Evolutionary conservation across 2,329 filamentous ascomycete genomes (phyloP).

Genomic region (Penicillium paneum): DNA sequence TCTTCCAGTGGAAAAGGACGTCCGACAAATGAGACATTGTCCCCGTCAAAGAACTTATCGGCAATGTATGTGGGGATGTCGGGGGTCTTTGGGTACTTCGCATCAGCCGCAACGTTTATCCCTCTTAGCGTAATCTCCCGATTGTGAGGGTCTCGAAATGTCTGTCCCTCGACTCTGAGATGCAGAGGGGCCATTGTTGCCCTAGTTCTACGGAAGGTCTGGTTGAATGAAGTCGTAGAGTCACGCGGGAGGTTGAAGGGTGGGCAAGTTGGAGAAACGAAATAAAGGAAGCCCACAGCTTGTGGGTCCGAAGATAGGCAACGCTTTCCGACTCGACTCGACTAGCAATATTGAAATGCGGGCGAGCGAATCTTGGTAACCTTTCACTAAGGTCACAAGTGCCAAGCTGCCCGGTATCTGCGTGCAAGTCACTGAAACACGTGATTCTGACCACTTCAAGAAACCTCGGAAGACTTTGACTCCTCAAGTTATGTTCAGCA

Average conservation of each 20-base stretch:
- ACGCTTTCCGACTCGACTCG: neutral
- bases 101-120: conserved; percentile 89
- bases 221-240: neutral
- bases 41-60: conserved; percentile 85
- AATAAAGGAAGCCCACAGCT: neutral
- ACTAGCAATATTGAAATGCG: neutral
- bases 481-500: neutral
- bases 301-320: neutral
- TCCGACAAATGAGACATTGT: conserved; percentile 83
- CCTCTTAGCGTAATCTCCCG: conserved; percentile 86
- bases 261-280: neutral
- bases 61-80: conserved; percentile 74
- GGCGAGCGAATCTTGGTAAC: neutral
- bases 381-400: neutral
- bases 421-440: neutral
- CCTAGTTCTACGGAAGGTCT: neutral
- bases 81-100: conserved; percentile 81
- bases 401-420: neutral
- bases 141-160: conserved; percentile 76
- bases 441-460: neutral
- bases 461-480: neutral
- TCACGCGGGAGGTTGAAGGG: neutral
- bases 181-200: conserved; percentile 67
- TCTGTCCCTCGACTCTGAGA: conserved; percentile 77
- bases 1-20: conserved; percentile 81